Base-by-base conservation (phyloP, 192 early-diverging fungal genomes). In the Gonapodya sp. region DNA sequence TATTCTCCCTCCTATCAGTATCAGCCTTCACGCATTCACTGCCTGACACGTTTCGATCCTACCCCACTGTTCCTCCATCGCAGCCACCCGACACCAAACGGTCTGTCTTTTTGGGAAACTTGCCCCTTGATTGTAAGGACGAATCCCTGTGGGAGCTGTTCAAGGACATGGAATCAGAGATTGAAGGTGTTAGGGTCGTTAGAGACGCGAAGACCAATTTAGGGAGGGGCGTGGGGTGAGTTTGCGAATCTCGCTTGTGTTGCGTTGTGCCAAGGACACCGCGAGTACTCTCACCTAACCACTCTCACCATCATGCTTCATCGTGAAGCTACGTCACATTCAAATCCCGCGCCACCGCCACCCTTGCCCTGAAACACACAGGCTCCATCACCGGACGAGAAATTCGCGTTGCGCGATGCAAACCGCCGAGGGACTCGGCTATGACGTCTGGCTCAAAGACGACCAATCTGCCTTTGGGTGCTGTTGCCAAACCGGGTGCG, bases 11-110 rank as follows among this genome's bases (percentile, higher is more conserved):
- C 24, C 8, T 64, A 16, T 64, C 46, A 8, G 8, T 64, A 16
- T 24, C 46, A 8, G 24, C 46, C 46, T 64, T 64, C 46, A 8
- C 46, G 24, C 46, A 64, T 16, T 24, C 24, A 16, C 46, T 24
- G 8, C 46, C 46, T n/a, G n/a, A n/a, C n/a, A n/a, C n/a, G n/a
- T n/a, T n/a, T 24, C 46, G 46, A 8, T 64, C 46, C 46, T 24
- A 8, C 46, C 46, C 8, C 46, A 8, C 8, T 24, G 24, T 64
- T 24, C 24, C 46, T 16, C 46, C 46, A 8, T 16, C 46, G 46
- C 46, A 64, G 46, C 46, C 46, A 74, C 89, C 90, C 82, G 95
- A 98, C 83, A 83, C 86, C 82, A 96, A 94, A 85, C 89, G 93
- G 77, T 93, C 86, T 33, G 85, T 89, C 8, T 91, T 90, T 83